These are phyloP conservation scores for Wickerhamiella sorbophila DNA, from an alignment of 805 yeast species.

Conservation along the genomic window DNA sequence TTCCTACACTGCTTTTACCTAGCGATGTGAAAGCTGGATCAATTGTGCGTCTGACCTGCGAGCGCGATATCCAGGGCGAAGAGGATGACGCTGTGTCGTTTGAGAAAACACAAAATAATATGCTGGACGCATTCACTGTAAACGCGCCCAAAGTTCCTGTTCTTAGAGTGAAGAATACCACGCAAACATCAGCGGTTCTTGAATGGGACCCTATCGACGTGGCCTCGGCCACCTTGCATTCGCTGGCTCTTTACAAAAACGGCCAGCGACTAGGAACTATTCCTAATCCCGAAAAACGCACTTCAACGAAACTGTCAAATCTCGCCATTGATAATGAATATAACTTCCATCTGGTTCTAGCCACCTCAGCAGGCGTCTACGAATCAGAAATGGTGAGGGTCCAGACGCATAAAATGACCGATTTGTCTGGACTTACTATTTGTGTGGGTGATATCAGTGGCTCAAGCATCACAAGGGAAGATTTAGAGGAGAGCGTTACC, in stretches of 20 bases:
- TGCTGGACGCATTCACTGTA: slow-evolving; percentile 57
- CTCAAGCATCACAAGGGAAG: slow-evolving; percentile 36
- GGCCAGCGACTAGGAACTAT: slow-evolving; percentile 55
- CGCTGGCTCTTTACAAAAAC: slow-evolving; percentile 65
- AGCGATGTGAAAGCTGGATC: slow-evolving; percentile 87
- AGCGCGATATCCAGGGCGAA: slow-evolving; percentile 59
- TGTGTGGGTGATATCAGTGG: slow-evolving; percentile 69
- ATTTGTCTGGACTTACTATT: slow-evolving; percentile 78
- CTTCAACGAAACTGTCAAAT: slow-evolving; percentile 80
- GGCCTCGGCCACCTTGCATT: slow-evolving; percentile 69
- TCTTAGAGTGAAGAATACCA: slow-evolving; percentile 56
- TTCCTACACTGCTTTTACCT: slow-evolving; percentile 88
- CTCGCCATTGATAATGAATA: slow-evolving; percentile 75
- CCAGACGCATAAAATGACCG: slow-evolving; percentile 91
- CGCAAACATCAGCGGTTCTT: slow-evolving; percentile 88
- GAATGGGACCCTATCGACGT: slow-evolving; percentile 83
- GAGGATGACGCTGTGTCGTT: slow-evolving; percentile 43
- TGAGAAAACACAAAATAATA: slow-evolving; percentile 53
- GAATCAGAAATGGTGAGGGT: slow-evolving; percentile 53
- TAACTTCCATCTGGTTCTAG: slow-evolving; percentile 62
- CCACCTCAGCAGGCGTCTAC: slow-evolving; percentile 81
- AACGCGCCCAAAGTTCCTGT: slow-evolving; percentile 58
- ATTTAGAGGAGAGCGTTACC: slow-evolving; percentile 45
- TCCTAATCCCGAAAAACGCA: slow-evolving; percentile 66
- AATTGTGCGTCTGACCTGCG: slow-evolving; percentile 72